Evolutionary conservation across 1,139 yeast genomes (phyloP).

Genomic region (Saccharomyces hybrid): DNA sequence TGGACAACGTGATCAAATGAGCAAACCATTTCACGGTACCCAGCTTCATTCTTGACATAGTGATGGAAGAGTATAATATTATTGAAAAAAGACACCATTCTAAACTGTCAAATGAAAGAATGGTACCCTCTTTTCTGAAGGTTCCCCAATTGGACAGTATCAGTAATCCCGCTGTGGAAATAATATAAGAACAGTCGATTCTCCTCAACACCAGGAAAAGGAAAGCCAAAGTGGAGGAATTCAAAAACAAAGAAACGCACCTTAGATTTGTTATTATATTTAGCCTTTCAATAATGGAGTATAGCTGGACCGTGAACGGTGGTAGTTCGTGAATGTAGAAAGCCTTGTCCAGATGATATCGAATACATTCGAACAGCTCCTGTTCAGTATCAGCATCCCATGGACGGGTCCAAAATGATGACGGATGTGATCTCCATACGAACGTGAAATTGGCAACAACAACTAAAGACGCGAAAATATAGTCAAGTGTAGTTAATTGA

Average conservation of each 20-base stretch:
- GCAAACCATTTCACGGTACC: conserved; percentile 42
- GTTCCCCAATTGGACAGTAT: conserved; percentile 50
- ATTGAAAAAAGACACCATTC: conserved; percentile 42
- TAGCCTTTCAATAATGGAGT: conserved; percentile 33
- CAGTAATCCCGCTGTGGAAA: conserved; percentile 41
- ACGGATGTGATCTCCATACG: background rate
- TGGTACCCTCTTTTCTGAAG: conserved; percentile 43
- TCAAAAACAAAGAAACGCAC: conserved; percentile 42
- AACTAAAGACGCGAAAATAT: conserved; percentile 1
- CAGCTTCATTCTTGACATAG: conserved; percentile 34
- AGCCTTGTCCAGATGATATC: background rate
- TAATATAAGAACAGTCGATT: conserved; percentile 38
- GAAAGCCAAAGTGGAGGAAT: conserved; percentile 21
- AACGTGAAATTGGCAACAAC: conserved; percentile 4
- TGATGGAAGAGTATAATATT: conserved; percentile 40
- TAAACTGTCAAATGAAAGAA: conserved; percentile 46
- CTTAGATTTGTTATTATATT: conserved; percentile 45
- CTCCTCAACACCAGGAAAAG: conserved; percentile 45
- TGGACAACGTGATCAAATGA: conserved; percentile 29
- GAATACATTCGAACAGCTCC: background rate
- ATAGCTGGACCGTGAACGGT: conserved; percentile 18
- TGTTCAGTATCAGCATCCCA: background rate
- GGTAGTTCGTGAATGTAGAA: conserved; percentile 8
- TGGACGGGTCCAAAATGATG: background rate
- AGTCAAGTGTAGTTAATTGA: background rate